phyloP scores from a whole-genome alignment of 495 filamentous ascomycete genomes.

The Penicillium subrubescens region DNA sequence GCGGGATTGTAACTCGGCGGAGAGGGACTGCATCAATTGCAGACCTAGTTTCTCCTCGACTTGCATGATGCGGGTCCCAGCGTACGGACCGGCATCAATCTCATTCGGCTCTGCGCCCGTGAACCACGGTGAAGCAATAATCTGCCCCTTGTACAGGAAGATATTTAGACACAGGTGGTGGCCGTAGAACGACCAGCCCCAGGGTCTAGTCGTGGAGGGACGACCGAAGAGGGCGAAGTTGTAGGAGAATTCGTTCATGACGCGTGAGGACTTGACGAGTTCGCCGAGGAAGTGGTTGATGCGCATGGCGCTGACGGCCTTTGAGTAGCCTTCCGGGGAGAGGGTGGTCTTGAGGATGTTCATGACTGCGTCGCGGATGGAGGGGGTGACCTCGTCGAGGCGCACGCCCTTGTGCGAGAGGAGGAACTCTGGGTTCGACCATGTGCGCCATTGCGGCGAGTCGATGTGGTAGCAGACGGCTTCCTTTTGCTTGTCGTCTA shows the following conservation, averaged over 20 bases:
- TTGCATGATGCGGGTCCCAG: slow-evolving; percentile 64
- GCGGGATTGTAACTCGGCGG: slow-evolving; percentile 42
- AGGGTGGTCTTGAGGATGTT: slow-evolving; percentile 57
- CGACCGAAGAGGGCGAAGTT: slow-evolving; percentile 67
- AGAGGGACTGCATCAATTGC: slow-evolving; percentile 66
- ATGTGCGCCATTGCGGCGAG: slow-evolving; percentile 70
- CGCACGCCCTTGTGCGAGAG: slow-evolving; percentile 64
- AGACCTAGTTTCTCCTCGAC: slow-evolving; percentile 65
- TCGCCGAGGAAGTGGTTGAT: slow-evolving; percentile 80
- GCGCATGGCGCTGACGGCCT: slow-evolving; percentile 68
- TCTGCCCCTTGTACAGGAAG: slow-evolving; percentile 61
- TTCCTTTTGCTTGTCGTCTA: slow-evolving; percentile 51
- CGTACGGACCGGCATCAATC: slow-evolving; percentile 64
- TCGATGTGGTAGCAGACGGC: slow-evolving; percentile 61
- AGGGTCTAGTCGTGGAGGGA: slow-evolving; percentile 55
- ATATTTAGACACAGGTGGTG: slow-evolving; percentile 74
- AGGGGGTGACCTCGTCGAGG: slow-evolving; percentile 56
- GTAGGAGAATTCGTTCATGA: slow-evolving; percentile 76
- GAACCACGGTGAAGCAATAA: slow-evolving; percentile 70
- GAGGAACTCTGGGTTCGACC: slow-evolving; percentile 76
- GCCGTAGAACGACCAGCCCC: slow-evolving; percentile 77
- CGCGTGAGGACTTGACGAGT: slow-evolving; percentile 56
- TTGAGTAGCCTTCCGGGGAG: slow-evolving; percentile 69
- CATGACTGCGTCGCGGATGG: slow-evolving; percentile 51
- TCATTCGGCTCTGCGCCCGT: slow-evolving; percentile 76